Evolutionary conservation across 163 green algal genomes (phyloP).

Genomic region (Scenedesmus sp.): DNA sequence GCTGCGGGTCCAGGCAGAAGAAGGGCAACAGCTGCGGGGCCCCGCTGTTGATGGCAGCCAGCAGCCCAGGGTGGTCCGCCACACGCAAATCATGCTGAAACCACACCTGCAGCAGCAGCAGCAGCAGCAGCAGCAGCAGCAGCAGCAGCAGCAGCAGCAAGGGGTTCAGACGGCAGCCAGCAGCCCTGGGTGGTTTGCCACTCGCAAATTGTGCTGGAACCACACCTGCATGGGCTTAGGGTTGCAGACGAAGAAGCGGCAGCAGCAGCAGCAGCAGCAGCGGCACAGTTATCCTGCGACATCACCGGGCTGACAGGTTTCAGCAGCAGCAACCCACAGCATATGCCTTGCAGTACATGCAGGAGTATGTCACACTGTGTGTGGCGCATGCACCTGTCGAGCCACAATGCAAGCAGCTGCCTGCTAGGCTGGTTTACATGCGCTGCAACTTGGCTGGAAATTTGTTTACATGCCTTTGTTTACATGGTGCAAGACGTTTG

Average conservation of each 20-base stretch:
- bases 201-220: conserved; percentile 89
- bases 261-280: background rate
- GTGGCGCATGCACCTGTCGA: background rate
- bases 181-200: conserved; percentile 88
- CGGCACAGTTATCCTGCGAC: too few relatives aligned
- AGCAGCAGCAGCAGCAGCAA: conserved; percentile 57
- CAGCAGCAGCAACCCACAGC: too few relatives aligned
- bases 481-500: too few relatives aligned
- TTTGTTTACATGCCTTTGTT: too few relatives aligned
- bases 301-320: too few relatives aligned
- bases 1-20: conserved; percentile 76
- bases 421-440: too few relatives aligned
- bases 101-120: conserved; percentile 58
- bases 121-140: conserved; percentile 76
- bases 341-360: background rate
- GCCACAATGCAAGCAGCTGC: too few relatives aligned
- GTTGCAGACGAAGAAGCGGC: background rate
- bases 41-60: conserved; percentile 27
- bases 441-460: too few relatives aligned
- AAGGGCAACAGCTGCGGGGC: conserved; percentile 65
- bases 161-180: background rate
- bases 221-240: conserved; percentile 68
- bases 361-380: background rate
- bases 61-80: conserved; percentile 87
- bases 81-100: conserved; percentile 85